Base-by-base conservation (phyloP, 1,284 basidiomycete species). In the Cutaneotrichosporon daszewskae region DNA sequence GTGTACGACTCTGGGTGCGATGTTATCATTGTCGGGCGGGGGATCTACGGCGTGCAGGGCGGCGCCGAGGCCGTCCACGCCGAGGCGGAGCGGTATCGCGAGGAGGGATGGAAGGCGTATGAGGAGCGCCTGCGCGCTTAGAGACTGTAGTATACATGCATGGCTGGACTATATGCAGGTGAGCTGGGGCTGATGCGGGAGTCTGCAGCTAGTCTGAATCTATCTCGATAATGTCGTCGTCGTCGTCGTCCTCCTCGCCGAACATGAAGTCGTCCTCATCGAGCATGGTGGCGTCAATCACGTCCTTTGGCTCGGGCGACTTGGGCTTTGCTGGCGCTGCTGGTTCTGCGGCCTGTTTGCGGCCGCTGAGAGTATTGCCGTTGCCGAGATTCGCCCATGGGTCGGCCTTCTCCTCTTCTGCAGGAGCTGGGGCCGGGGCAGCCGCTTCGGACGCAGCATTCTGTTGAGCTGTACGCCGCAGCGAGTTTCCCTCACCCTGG, bases 1-100 rank as follows among this genome's bases (percentile, higher is more conserved):
- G 75, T 99, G 14, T 68, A 79, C 27, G 80, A 86, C 38, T 81
- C 79, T 33, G 92, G 90, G n/a, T 90, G 88, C 67, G 95, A 99
- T 73, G 80, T 98, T 22, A 98, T 98, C 64, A 98, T 99, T 54
- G 95, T 99, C 28, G 95, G 95, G 13, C 76, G 95, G 45, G 95
- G 94, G 0, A 85, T 99, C 40, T 95, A 96, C 69, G 89, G 88
- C 14, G 55, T 66, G 24, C 73, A 78, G 32, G 75, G 79, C 8
- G 74, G 78, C 17, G 78, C 82, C 32, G 75, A 77, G 23, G 74
- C 76, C 44, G 81, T 85, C 31, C 74, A 75, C 54, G 74, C 73
- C 32, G 85, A 90, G 64, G 89, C 89, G 5, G 80, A 86, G 67
- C 77, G 83, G 60, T 98, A 98, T 69, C 80, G 79, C 63, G 71